Evolutionary conservation across 257 asterid species (phyloP).

Genomic region (Striga asiatica): DNA sequence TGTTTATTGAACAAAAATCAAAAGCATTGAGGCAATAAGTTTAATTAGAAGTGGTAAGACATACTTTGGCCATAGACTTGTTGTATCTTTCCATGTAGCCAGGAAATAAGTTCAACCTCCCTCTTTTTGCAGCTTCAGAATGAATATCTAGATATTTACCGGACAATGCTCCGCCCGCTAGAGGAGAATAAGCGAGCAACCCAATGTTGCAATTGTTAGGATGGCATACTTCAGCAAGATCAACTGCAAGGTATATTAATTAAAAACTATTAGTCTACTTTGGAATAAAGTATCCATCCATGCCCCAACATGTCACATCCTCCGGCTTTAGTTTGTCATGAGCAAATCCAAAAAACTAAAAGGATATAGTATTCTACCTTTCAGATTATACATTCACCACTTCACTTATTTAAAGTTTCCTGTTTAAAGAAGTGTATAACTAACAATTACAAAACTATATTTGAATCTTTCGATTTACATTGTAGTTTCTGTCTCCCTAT

Average conservation of each 20-base stretch:
- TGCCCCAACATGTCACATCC: not conserved
- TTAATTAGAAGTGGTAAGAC: not conserved
- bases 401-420: not conserved
- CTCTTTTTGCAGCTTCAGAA: conserved; percentile 66
- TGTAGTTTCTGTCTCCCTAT: not conserved
- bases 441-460: too few species aligned
- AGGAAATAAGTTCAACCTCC: conserved; percentile 73
- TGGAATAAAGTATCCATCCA: not conserved
- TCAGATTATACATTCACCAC: not conserved
- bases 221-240: conserved; percentile 88
- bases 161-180: conserved; percentile 67
- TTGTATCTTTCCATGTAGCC: conserved; percentile 94
- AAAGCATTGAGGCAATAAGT: not conserved
- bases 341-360: not conserved
- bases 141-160: conserved; percentile 69
- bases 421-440: too few species aligned
- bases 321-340: not conserved
- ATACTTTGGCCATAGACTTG: conserved; percentile 57
- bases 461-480: too few species aligned
- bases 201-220: conserved; percentile 83
- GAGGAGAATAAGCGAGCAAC: conserved; percentile 85
- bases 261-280: conserved; percentile 1
- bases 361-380: not conserved
- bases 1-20: not conserved
- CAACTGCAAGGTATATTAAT: conserved; percentile 41